phyloP scores from a whole-genome alignment of 108 stramenopile species.

The Cyclotella cryptica region DNA sequence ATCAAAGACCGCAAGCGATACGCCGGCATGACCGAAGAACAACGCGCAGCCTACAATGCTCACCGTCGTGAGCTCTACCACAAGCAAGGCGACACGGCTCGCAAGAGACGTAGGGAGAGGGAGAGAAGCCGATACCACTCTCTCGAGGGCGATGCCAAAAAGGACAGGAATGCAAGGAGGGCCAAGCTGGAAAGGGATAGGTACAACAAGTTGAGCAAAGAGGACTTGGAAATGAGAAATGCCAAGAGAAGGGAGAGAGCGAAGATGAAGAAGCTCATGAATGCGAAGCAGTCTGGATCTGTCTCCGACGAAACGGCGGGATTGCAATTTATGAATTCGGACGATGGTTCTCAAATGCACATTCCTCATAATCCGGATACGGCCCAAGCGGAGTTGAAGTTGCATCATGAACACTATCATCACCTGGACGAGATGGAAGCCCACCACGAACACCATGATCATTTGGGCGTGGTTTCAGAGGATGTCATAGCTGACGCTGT shows the following conservation, averaged over 20 bases:
- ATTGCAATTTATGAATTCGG: neutral
- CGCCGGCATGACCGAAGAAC: conserved; percentile 77
- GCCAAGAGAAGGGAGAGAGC: conserved; percentile 80
- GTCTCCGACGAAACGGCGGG: neutral
- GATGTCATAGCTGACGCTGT: conserved; percentile 32
- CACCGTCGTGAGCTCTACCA: conserved; percentile 89
- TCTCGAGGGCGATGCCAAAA: conserved; percentile 59
- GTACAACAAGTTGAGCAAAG: conserved; percentile 74
- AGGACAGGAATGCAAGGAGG: conserved; percentile 73
- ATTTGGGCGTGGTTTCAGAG: conserved; percentile 4
- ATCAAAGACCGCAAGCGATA: conserved; percentile 85
- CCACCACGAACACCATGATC: neutral
- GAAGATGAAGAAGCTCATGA: conserved; percentile 48
- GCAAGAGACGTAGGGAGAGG: conserved; percentile 78
- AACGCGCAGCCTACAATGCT: conserved; percentile 81
- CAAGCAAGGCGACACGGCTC: conserved; percentile 70
- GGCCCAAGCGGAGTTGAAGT: neutral
- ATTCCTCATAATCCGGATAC: neutral
- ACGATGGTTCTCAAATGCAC: conserved; percentile 1
- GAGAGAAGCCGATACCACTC: conserved; percentile 79
- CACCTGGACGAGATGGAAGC: neutral
- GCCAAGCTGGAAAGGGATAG: conserved; percentile 86
- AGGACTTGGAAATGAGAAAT: conserved; percentile 77
- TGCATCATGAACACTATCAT: neutral
- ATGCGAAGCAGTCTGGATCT: neutral